Conservation (phyloP, 1,284 basidiomycete species). For the Schizophyllum amplum region DNA sequence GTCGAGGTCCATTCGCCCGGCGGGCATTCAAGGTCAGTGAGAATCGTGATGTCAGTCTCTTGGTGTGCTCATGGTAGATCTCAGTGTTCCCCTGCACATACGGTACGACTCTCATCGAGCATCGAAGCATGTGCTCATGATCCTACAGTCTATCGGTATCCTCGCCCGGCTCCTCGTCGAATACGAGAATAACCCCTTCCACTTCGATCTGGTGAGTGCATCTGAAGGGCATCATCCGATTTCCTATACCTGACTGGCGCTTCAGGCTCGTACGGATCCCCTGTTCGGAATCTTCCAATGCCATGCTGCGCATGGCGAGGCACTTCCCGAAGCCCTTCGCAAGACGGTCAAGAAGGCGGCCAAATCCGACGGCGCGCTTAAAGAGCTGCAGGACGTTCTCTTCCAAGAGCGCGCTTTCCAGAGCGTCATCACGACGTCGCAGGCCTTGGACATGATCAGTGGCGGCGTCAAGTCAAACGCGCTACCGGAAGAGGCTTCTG, state of each 20-base stretch:
- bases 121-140: too few relatives aligned
- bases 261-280: conserved; percentile 16
- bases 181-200: background rate
- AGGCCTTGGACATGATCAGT: conserved; percentile 49
- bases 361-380: conserved; percentile 19
- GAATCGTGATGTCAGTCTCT: too few relatives aligned
- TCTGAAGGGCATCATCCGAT: background rate
- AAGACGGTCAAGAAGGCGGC: conserved; percentile 16
- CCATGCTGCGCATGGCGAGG: conserved; percentile 26
- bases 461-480: conserved; percentile 67
- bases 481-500: conserved; percentile 46
- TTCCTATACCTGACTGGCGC: too few relatives aligned
- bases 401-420: conserved; percentile 16
- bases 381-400: conserved; percentile 25
- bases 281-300: conserved; percentile 21
- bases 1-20: conserved; percentile 37
- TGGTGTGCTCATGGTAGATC: too few relatives aligned
- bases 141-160: background rate
- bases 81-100: conserved; percentile 36
- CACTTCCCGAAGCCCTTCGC: conserved; percentile 23
- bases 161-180: background rate
- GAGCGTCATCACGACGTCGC: conserved; percentile 41
- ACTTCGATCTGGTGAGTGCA: conserved; percentile 16
- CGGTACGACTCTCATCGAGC: too few relatives aligned
- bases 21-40: too few relatives aligned